Percentiles rank a stretch among this genome's conserved stretches.
Conservation (phyloP, 2,329 filamentous ascomycete species). For the Pseudopithomyces maydicus region DNA sequence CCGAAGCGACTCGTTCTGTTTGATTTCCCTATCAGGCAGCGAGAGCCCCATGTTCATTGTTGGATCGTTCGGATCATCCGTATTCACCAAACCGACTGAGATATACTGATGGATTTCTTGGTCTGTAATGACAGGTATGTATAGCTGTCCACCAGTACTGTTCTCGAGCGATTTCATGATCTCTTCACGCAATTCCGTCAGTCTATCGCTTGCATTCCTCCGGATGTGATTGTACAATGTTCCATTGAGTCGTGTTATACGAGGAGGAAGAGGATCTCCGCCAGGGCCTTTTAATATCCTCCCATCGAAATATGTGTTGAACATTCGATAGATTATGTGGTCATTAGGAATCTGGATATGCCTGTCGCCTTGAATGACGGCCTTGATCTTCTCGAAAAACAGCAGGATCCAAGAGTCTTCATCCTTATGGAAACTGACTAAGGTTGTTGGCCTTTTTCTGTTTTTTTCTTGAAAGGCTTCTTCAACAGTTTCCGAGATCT, state of each 20-base stretch:
- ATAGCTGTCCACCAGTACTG: constrained; percentile 1
- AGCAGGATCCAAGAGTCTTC: constrained; percentile 23
- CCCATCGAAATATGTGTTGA: constrained; percentile 15
- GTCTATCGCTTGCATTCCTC: no score
- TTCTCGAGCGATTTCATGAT: not conserved
- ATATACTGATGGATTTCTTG: constrained; percentile 12
- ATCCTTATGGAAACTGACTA: not conserved
- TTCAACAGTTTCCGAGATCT: not conserved
- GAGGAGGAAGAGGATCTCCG: not conserved
- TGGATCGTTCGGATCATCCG: constrained; percentile 4
- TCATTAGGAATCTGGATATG: constrained; percentile 5
- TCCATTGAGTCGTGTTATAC: not conserved
- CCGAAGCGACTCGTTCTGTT: not conserved
- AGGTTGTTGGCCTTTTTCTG: constrained; percentile 10
- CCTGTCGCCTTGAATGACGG: constrained; percentile 3
- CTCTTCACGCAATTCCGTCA: not conserved
- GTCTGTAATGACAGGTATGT: constrained; percentile 14
- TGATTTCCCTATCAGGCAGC: not conserved
- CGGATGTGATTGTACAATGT: not conserved
- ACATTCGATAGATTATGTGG: not conserved
- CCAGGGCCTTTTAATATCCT: constrained; percentile 5
- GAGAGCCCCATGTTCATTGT: not conserved
- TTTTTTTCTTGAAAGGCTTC: not conserved
- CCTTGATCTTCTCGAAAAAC: constrained; percentile 15
- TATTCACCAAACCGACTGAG: not conserved